phyloP scores from a whole-genome alignment of 2,329 filamentous ascomycete genomes.

The Talaromyces sp. region DNA sequence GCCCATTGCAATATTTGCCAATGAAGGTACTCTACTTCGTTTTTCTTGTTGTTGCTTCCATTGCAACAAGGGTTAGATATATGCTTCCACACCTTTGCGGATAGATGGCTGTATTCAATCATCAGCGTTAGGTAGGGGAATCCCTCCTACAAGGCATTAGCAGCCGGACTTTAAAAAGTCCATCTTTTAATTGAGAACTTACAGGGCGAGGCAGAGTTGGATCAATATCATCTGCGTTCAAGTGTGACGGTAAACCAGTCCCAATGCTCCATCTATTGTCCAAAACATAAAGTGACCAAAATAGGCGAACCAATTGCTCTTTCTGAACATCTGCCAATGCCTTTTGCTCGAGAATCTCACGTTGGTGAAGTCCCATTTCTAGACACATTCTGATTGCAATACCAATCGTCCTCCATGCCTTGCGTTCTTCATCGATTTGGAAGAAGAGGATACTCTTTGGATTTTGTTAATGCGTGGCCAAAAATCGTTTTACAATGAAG shows the following conservation, averaged over 20 bases:
- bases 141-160: conserved; percentile 25
- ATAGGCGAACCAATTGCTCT: conserved; percentile 63
- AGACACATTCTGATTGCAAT: conserved; percentile 73
- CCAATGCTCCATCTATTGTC: conserved; percentile 85
- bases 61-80: conserved; percentile 51
- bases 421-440: conserved; percentile 74
- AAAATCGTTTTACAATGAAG: background rate
- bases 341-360: conserved; percentile 61
- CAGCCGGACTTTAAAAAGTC: background rate
- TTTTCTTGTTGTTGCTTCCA: conserved; percentile 58
- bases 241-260: conserved; percentile 75
- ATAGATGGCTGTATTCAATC: conserved; percentile 76
- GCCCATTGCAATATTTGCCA: conserved; percentile 82
- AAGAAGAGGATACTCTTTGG: conserved; percentile 69
- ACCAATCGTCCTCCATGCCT: conserved; percentile 87
- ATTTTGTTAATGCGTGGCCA: background rate
- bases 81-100: conserved; percentile 78
- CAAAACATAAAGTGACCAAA: conserved; percentile 84
- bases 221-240: conserved; percentile 81
- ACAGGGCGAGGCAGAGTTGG: conserved; percentile 72
- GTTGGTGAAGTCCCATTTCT: conserved; percentile 75
- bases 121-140: conserved; percentile 74
- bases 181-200: conserved; percentile 16
- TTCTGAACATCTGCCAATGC: conserved; percentile 65
- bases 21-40: conserved; percentile 75